Percentiles rank a stretch among this genome's conserved stretches.
These are phyloP conservation scores for Cryptosporidium andersoni DNA, from an alignment of 169 alveolate genomes.

Conservation along the genomic window DNA sequence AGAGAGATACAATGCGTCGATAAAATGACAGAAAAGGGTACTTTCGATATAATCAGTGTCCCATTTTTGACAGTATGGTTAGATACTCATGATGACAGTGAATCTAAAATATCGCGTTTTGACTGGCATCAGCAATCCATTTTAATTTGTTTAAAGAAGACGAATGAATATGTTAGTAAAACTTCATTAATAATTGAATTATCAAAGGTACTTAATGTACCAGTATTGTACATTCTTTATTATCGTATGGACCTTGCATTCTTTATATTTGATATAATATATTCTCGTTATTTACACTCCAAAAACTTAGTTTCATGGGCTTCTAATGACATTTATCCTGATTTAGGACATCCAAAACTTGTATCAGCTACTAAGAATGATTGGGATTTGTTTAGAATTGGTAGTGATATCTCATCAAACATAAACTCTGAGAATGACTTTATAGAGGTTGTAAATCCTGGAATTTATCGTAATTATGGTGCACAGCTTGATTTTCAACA, in stretches of 20 bases:
- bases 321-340: conserved; percentile 14
- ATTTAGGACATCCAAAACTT: conserved; percentile 40
- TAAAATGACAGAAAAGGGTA: not conserved
- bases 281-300: conserved; percentile 52
- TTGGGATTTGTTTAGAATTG: conserved; percentile 51
- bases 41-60: not conserved
- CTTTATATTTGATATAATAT: conserved; percentile 34
- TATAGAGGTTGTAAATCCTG: conserved; percentile 49
- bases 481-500: conserved; percentile 42
- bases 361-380: conserved; percentile 39
- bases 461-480: conserved; percentile 42
- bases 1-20: not conserved
- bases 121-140: conserved; percentile 38
- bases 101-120: conserved; percentile 1
- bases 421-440: conserved; percentile 1
- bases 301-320: conserved; percentile 56
- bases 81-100: not conserved
- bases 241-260: conserved; percentile 3
- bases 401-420: not conserved
- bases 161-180: conserved; percentile 12
- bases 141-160: not conserved
- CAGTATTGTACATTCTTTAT: conserved; percentile 44
- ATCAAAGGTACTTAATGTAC: conserved; percentile 54
- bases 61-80: conserved; percentile 21
- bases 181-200: conserved; percentile 26